Percentiles rank a stretch among this genome's conserved stretches.
Conservation (phyloP, 2,329 filamentous ascomycete genomes). For the Exserohilum turcica region DNA sequence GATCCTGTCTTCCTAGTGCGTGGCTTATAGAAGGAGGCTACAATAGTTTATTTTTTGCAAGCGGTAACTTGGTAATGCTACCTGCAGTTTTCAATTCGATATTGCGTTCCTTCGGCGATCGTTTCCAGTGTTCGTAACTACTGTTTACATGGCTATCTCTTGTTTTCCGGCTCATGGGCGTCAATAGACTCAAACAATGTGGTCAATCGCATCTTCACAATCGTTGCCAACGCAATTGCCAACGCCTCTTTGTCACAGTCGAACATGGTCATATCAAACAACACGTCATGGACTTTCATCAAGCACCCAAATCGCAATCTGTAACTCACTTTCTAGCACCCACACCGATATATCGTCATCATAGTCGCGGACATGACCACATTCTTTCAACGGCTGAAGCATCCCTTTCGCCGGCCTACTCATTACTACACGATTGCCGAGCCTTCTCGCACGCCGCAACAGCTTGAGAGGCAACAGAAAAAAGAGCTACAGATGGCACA, state of each 20-base stretch:
- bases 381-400: conserved; percentile 16
- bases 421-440: conserved; percentile 2
- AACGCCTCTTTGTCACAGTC: conserved; percentile 17
- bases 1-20: conserved; percentile 25
- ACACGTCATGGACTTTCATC: not conserved
- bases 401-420: conserved; percentile 14
- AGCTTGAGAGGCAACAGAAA: not conserved
- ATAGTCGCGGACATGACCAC: conserved; percentile 11
- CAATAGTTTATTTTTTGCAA: conserved; percentile 25
- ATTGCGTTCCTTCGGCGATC: not conserved
- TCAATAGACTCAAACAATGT: not conserved
- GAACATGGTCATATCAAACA: conserved; percentile 10
- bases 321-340: not conserved
- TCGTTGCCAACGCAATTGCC: conserved; percentile 15
- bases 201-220: conserved; percentile 1
- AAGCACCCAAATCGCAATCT: not conserved
- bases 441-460: not conserved
- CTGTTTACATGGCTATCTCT: not conserved
- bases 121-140: not conserved
- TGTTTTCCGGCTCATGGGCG: not conserved
- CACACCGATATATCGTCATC: not conserved
- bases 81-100: conserved; percentile 4
- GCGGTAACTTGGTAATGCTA: conserved; percentile 9
- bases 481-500: not conserved
- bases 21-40: conserved; percentile 16